These are phyloP conservation scores for Boletellus deceptivus DNA, from an alignment of 1,284 basidiomycete genomes.

Conservation along the genomic window DNA sequence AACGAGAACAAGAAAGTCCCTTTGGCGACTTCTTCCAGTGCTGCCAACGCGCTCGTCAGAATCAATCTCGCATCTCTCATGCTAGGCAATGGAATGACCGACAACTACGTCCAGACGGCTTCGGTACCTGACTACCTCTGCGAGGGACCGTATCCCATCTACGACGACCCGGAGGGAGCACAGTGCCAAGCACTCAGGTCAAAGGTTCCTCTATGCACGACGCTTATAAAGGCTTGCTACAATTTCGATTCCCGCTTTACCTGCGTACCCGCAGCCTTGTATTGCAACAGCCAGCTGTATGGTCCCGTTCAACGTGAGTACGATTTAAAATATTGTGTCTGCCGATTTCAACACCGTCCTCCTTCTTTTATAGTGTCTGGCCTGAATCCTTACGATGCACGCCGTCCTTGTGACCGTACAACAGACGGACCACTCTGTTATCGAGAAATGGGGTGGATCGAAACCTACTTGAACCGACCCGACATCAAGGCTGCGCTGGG, in stretches of 20 bases:
- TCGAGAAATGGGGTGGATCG: slow-evolving; percentile 64
- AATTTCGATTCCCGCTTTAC: slow-evolving; percentile 53
- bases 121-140: slow-evolving; percentile 82
- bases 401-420: slow-evolving; percentile 68
- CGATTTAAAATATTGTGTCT: neutral
- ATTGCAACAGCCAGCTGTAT: slow-evolving; percentile 61
- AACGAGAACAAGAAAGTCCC: slow-evolving; percentile 66
- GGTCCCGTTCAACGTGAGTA: slow-evolving; percentile 60
- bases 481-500: slow-evolving; percentile 65
- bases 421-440: slow-evolving; percentile 63
- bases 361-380: slow-evolving; percentile 51
- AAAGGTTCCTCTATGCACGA: slow-evolving; percentile 72
- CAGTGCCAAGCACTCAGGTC: slow-evolving; percentile 61
- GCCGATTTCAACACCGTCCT: neutral
- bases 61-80: slow-evolving; percentile 80
- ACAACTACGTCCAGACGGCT: slow-evolving; percentile 73
- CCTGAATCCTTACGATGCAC: slow-evolving; percentile 82
- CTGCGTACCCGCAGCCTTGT: slow-evolving; percentile 61
- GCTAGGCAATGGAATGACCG: slow-evolving; percentile 81
- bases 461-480: slow-evolving; percentile 59
- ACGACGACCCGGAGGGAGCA: slow-evolving; percentile 64
- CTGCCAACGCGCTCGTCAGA: slow-evolving; percentile 42
- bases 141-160: slow-evolving; percentile 72
- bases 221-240: slow-evolving; percentile 66
- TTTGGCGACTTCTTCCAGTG: neutral